Conservation (phyloP, 2,329 filamentous ascomycete genomes). For the Monilinia fructicola region DNA sequence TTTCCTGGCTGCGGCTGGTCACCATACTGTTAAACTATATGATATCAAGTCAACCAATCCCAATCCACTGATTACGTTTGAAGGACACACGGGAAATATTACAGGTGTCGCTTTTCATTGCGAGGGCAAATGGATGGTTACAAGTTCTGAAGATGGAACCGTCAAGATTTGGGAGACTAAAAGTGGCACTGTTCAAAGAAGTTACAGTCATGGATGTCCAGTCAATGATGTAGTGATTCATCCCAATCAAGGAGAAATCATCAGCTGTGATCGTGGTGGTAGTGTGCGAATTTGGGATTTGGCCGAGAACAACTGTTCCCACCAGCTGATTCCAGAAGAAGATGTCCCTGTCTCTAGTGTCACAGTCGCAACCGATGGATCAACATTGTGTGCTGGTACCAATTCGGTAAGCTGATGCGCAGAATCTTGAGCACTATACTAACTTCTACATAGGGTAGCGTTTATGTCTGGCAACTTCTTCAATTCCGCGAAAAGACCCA, state of each 20-base stretch:
- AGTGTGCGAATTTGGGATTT: conserved; percentile 96
- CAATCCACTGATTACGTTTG: conserved; percentile 87
- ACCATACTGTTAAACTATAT: conserved; percentile 91
- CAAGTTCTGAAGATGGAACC: conserved; percentile 85
- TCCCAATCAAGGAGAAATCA: conserved; percentile 96
- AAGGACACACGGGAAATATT: conserved; percentile 93
- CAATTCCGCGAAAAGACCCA: conserved; percentile 67
- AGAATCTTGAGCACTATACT: conserved; percentile 12
- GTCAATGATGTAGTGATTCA: conserved; percentile 99
- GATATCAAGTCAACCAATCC: conserved; percentile 99
- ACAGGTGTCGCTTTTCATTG: conserved; percentile 97
- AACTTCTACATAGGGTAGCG: conserved; percentile 68
- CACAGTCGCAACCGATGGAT: conserved; percentile 92
- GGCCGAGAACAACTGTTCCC: conserved; percentile 93
- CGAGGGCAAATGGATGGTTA: conserved; percentile 99
- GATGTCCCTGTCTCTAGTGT: conserved; percentile 92
- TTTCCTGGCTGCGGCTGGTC: conserved; percentile 73
- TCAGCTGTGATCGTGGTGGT: conserved; percentile 89
- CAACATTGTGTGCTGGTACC: conserved; percentile 88
- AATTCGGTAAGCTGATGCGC: conserved; percentile 64
- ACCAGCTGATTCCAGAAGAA: conserved; percentile 94
- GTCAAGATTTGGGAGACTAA: conserved; percentile 42
- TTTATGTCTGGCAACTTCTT: conserved; percentile 94
- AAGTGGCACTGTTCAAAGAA: conserved; percentile 68
- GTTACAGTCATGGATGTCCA: conserved; percentile 84